A percentile compares a stretch with the other conserved stretches of the same genome.
Evolutionary conservation across 306 rosid species (phyloP).

Genomic region (Cucumis cinereus): DNA sequence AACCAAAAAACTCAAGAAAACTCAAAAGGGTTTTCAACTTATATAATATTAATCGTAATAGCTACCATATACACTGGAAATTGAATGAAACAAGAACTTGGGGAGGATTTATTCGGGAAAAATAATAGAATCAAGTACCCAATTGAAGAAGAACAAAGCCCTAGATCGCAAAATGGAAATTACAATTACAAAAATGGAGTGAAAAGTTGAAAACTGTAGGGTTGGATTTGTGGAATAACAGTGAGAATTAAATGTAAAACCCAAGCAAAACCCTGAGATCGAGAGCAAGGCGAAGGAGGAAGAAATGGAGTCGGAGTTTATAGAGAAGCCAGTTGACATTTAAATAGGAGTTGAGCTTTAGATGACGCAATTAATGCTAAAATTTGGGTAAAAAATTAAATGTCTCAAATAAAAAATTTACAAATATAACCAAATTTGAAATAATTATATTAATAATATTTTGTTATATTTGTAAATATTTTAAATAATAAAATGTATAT

Average conservation of each 20-base stretch:
- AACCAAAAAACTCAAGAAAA: not conserved
- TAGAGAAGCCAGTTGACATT: not conserved
- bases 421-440: no score
- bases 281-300: not conserved
- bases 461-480: no score
- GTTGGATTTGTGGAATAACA: not conserved
- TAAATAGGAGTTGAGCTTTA: not conserved
- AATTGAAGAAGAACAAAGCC: not conserved
- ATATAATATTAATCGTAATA: not conserved
- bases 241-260: not conserved
- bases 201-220: not conserved
- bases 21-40: not conserved
- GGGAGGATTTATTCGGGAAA: not conserved
- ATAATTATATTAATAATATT: no score
- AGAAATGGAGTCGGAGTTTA: not conserved
- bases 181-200: not conserved
- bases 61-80: not conserved
- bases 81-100: not conserved
- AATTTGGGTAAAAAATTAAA: no score
- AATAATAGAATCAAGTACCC: not conserved
- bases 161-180: not conserved
- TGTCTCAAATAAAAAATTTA: no score
- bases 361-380: not conserved
- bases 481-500: no score
- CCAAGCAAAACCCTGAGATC: slow-evolving; percentile 6